Conservation (phyloP, 2,329 filamentous ascomycete genomes). For the Chaetomiaceae sp. region DNA sequence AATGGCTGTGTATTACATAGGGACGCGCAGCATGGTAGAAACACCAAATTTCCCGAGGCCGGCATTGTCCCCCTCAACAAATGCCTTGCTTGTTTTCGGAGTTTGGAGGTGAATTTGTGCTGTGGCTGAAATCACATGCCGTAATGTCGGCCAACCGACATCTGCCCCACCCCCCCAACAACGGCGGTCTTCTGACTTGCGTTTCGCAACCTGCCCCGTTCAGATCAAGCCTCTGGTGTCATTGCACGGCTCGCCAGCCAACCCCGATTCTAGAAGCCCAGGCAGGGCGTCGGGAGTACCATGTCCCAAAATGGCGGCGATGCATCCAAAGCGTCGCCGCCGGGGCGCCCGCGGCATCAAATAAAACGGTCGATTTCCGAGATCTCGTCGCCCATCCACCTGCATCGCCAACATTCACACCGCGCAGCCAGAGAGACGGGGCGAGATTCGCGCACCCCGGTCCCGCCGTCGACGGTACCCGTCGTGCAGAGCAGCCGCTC, state of each 20-base stretch:
- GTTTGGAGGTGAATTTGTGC: no score
- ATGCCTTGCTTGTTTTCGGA: no score
- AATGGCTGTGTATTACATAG: no score
- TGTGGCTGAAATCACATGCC: no score
- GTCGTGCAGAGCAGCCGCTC: constrained; percentile 36
- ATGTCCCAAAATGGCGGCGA: constrained; percentile 36
- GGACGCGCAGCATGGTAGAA: no score
- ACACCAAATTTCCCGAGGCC: no score
- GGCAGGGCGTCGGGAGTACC: background rate
- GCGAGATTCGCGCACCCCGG: constrained; percentile 21
- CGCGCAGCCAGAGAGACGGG: constrained; percentile 37
- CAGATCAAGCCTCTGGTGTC: constrained; percentile 7
- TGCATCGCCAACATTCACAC: constrained; percentile 36
- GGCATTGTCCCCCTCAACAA: no score
- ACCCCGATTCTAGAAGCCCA: constrained; percentile 4
- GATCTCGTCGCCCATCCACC: constrained; percentile 44
- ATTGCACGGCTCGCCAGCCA: constrained; percentile 13
- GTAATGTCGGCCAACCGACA: no score
- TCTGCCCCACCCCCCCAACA: constrained; percentile 15
- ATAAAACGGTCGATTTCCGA: constrained; percentile 55
- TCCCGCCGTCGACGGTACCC: constrained; percentile 27
- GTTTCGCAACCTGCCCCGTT: constrained; percentile 13
- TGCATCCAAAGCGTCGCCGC: constrained; percentile 31
- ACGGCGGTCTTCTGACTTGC: constrained; percentile 4
- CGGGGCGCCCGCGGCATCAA: constrained; percentile 45